Evolutionary conservation across 257 asterid species (phyloP).

Genomic region (Rauvolfia tetraphylla): DNA sequence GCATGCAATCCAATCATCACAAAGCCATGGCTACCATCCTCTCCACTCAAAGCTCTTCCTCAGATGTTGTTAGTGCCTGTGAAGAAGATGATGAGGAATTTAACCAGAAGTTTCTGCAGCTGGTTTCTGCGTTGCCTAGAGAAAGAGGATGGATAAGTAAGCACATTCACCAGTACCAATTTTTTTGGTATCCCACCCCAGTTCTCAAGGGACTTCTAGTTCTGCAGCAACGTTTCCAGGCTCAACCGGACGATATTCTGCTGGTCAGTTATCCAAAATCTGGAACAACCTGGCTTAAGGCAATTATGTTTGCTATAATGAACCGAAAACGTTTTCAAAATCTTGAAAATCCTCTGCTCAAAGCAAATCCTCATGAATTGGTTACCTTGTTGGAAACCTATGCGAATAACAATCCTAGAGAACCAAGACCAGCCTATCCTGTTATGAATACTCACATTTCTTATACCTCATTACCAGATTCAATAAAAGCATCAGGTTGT

Average conservation of each 20-base stretch:
- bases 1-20: neutral
- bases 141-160: slow-evolving; percentile 29
- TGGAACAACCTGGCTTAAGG: slow-evolving; percentile 36
- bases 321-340: neutral
- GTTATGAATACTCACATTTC: slow-evolving; percentile 26
- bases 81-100: neutral
- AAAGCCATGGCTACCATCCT: neutral
- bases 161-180: slow-evolving; percentile 20
- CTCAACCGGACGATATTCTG: slow-evolving; percentile 18
- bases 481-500: slow-evolving; percentile 11
- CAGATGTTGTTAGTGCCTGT: neutral
- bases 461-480: slow-evolving; percentile 16
- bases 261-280: slow-evolving; percentile 29
- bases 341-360: slow-evolving; percentile 24
- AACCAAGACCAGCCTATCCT: slow-evolving; percentile 20
- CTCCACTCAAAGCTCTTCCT: neutral
- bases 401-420: slow-evolving; percentile 17
- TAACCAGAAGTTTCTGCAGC: neutral
- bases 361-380: slow-evolving; percentile 27
- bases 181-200: slow-evolving; percentile 25
- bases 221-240: slow-evolving; percentile 24
- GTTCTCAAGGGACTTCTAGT: slow-evolving; percentile 21
- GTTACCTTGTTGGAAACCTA: slow-evolving; percentile 22
- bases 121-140: slow-evolving; percentile 24
- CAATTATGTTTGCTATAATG: slow-evolving; percentile 20